Evolutionary conservation across 345 rosid genomes (phyloP).

Genomic region (Eucalyptus cloeziana): DNA sequence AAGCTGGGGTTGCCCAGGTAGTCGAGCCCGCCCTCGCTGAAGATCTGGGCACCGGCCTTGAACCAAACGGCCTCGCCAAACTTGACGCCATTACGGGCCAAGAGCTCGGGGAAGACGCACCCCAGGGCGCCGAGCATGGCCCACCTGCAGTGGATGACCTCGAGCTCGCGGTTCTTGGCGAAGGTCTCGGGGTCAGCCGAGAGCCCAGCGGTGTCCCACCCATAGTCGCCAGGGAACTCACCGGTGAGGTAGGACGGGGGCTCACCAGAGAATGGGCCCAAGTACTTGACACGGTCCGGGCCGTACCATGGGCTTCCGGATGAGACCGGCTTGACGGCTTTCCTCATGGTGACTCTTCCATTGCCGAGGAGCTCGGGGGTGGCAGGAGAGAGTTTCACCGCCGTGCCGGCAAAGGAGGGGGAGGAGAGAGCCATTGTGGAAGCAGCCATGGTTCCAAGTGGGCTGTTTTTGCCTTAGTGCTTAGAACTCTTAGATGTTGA

Average conservation of each 20-base stretch:
- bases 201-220: conserved; percentile 80
- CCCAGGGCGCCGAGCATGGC: conserved; percentile 83
- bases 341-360: conserved; percentile 59
- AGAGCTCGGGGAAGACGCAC: conserved; percentile 70
- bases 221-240: conserved; percentile 67
- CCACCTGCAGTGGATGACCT: conserved; percentile 76
- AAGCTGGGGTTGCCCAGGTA: conserved; percentile 80
- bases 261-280: conserved; percentile 59
- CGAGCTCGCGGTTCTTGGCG: conserved; percentile 86
- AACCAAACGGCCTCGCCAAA: conserved; percentile 82
- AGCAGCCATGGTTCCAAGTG: conserved; percentile 28
- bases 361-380: conserved; percentile 25
- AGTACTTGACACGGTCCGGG: conserved; percentile 65
- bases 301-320: conserved; percentile 74
- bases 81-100: conserved; percentile 63
- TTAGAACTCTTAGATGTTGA: neutral
- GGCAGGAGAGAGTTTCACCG: conserved; percentile 16
- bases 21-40: conserved; percentile 79
- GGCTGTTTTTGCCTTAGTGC: neutral
- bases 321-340: conserved; percentile 16
- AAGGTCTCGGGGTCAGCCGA: conserved; percentile 87
- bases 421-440: conserved; percentile 71
- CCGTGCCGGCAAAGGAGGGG: conserved; percentile 48
- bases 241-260: conserved; percentile 74
- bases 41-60: conserved; percentile 82